Evolutionary conservation across 345 rosid species (phyloP), one percentile per base, ranked within the genome.

Genomic region (Hypericum perforatum): DNA sequence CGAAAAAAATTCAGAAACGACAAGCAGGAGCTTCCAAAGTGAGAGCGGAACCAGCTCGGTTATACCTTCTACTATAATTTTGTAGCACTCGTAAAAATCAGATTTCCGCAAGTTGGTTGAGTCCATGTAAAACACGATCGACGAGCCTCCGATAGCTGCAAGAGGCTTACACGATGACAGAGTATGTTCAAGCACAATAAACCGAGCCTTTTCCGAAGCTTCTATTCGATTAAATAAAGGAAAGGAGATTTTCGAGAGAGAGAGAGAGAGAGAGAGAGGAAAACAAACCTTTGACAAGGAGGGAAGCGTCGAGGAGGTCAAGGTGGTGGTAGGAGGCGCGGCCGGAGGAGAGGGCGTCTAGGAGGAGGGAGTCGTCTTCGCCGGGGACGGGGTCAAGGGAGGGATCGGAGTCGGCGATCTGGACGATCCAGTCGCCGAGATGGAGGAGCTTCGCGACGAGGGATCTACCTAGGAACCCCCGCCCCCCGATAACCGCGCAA

Each of bases 401-500:
- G 37, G 39, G 76, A 67, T 72, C 32, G 48, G 89, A 74, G 72
- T 87, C 96, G 53, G 88, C 89, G 69, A 91, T 81, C 22, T 92
- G 95, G 61, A 87, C 84, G 64, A 74, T 76, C 92, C 95, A 91
- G 60, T 48, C 57, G 52, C 84, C 81, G 63, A 79, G 80, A 44
- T 75, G 69, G 14, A 87, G 78, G 65, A 91, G 82, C 44, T 69
- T 61, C 39, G 64, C 53, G 52, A 91, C 92, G 15, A 87, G 95
- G 70, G 87, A 75, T 71, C 84, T 70, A 56, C 98, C 96, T 7
- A 81, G 45, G 69, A 84, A 82, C 1, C 98, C 89, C 49, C 84
- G 76, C 39, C 98, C 98, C 37, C 90, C 85, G 32, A 91, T 70
- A 46, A 91, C 96, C 64, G 78, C 89, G 73, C 96, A 85, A 8